Base-by-base conservation (phyloP, 495 filamentous ascomycete species). In the Trichoderma gamsii region DNA sequence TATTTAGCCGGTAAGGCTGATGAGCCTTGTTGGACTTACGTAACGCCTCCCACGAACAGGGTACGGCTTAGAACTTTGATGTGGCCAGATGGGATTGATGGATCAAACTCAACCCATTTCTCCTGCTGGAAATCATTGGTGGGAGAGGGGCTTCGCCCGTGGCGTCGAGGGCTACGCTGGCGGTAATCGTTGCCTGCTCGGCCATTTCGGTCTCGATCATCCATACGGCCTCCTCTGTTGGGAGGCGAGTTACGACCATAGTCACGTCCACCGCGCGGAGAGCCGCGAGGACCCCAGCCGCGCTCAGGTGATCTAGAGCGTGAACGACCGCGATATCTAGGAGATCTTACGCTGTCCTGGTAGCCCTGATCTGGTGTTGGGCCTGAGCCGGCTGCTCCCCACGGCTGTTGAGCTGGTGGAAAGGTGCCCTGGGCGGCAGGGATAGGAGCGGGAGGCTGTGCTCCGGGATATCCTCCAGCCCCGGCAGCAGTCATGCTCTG, bases 51-150 rank as follows among this genome's bases (percentile, higher is more conserved):
- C 64, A 99, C 92, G 74, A 99, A 99, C 2, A 99, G 85, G 27
- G 95, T 99, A 67, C 95, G 87, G 75, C 96, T 98, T 56, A 97
- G 82, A 0, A 99, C 95, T 82, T 94, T 96, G 77, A 99, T 97
- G 71, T 84, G 85, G 65, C 88, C 87, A 71, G 83, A 82, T 8
- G 88, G 87, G 68, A 99, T 81, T 2, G 79, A 85, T 56, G 84
- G 81, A 75, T 98, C 95, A 79, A 88, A 90, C 59, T 93, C 88
- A 66, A 97, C 81, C 80, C 87, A 89, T 79, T 97, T 97, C 9
- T 88, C 84, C 43, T 72, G 73, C 44, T 73, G 77, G 46, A 49
- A 21, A 12, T 32, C 27, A 13, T 29, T 12, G 72, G 63, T 78
- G 77, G 72, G 88, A 66, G 79, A 87, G 27, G 88, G 84, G 69